Base-by-base conservation (phyloP, 441 rosid genomes). In the Aleurites moluccanus region DNA sequence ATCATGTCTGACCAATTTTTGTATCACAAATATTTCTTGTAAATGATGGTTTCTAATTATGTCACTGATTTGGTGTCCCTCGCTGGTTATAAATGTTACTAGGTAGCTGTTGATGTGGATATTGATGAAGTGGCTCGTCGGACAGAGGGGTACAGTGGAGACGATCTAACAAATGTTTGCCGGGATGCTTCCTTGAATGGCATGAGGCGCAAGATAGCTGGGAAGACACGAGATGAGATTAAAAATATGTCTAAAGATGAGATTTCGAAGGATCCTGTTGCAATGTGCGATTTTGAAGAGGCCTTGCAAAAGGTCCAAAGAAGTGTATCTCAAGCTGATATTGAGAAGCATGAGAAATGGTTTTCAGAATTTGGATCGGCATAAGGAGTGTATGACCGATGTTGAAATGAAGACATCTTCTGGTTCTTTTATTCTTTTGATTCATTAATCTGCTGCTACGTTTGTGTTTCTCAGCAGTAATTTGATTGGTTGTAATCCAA, bases 111-210 rank as follows among this genome's bases (percentile, higher is more conserved):
- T 60, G 99, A 93, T 81, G 99, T 96, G 45, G 75, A 96, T 80
- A 89, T 92, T 6, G 98, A 96, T 73, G 97, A 91, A 38, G 99
- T 93, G 79, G 97, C 99, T 73, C 85, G 89, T 60, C 84, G 89
- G 80, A 92, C 98, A n/a, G 96, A 93, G 0, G 98, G 99, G 76
- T 93, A 96, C 82, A 96, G 97, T 86, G 99, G 99, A 79, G 98
- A 96, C 55, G 99, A 96, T 87, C 96, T 96, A 72, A 93, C 99
- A 5, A 96, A 93, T 64, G 97, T 96, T 72, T 96, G 99, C 71
- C 88, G 98, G 14, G 99, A 96, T 75, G 99, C 99, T 69, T 96
- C 99, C 62, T 85, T 96, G 83, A 93, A 96, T 67, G 98, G 99
- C 52, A 96, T 96, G 98, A 92, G 99, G 84, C 96, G 98, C 40